Conservation (phyloP, 306 rosid genomes). For the Gastrolobium villosum region DNA sequence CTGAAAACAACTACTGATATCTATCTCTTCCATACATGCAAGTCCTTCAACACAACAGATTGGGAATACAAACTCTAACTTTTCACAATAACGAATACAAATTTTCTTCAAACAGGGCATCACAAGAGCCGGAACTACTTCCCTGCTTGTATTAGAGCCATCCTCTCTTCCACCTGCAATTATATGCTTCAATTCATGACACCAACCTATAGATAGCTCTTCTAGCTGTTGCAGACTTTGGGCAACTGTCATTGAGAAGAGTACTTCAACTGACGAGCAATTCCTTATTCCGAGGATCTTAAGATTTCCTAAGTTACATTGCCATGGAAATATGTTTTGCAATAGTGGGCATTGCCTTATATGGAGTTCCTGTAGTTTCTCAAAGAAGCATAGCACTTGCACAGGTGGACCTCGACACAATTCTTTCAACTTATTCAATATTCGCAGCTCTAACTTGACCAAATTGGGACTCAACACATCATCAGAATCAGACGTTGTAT, state of each 20-base stretch:
- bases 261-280: background rate
- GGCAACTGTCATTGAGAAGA: conserved; percentile 26
- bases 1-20: rapidly evolving
- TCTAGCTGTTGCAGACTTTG: background rate
- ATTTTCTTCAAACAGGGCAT: conserved; percentile 12
- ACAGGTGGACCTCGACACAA: conserved; percentile 16
- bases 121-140: background rate
- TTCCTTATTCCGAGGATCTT: background rate
- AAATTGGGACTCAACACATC: too few relatives aligned
- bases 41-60: background rate
- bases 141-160: background rate
- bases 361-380: background rate
- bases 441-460: too few relatives aligned
- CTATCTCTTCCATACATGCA: background rate
- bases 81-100: background rate
- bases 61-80: background rate
- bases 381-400: background rate
- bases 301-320: conserved; percentile 30
- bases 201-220: background rate
- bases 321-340: conserved; percentile 17
- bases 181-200: conserved; percentile 18
- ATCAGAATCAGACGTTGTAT: too few relatives aligned
- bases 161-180: background rate
- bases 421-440: too few relatives aligned
- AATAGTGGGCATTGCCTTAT: background rate